phyloP scores from a whole-genome alignment of 306 rosid genomes.

The Cicer bijugum region DNA sequence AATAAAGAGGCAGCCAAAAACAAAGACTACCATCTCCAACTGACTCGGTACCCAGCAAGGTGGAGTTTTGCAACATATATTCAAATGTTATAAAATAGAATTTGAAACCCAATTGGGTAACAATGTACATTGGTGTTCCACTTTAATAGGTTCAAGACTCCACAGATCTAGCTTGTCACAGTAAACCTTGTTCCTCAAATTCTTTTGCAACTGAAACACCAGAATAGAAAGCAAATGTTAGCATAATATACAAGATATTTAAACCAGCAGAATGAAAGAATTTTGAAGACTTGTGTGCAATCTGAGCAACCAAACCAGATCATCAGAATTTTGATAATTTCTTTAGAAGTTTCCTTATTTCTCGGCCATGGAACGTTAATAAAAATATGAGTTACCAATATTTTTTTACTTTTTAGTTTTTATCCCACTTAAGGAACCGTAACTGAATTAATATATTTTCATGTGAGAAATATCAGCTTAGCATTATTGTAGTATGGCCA shows the following conservation, averaged over 20 bases:
- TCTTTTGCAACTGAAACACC: slow-evolving; percentile 63
- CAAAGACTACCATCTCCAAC: slow-evolving; percentile 23
- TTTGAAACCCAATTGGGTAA: slow-evolving; percentile 37
- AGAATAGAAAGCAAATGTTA: slow-evolving; percentile 8
- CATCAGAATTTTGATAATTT: not conserved
- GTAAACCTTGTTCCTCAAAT: slow-evolving; percentile 53
- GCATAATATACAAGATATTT: not conserved
- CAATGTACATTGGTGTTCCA: slow-evolving; percentile 44
- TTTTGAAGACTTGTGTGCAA: not conserved
- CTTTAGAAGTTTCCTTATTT: not conserved
- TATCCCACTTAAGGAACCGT: slow-evolving; percentile 2
- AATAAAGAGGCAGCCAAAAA: slow-evolving; percentile 17
- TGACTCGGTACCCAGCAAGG: slow-evolving; percentile 21
- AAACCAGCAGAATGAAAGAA: not conserved
- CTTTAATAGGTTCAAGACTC: slow-evolving; percentile 44
- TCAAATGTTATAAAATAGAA: slow-evolving; percentile 36
- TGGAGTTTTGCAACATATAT: slow-evolving; percentile 16
- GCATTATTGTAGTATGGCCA: slow-evolving; percentile 12
- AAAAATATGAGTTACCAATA: not conserved
- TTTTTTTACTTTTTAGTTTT: not conserved
- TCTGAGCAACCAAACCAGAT: not conserved
- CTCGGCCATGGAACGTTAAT: not conserved
- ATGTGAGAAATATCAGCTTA: not conserved
- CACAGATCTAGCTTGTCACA: slow-evolving; percentile 51
- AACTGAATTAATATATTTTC: not conserved